phyloP scores from a whole-genome alignment of 371 early-diverging fungal genomes.

The Thermomucor indicae-seudaticae region DNA sequence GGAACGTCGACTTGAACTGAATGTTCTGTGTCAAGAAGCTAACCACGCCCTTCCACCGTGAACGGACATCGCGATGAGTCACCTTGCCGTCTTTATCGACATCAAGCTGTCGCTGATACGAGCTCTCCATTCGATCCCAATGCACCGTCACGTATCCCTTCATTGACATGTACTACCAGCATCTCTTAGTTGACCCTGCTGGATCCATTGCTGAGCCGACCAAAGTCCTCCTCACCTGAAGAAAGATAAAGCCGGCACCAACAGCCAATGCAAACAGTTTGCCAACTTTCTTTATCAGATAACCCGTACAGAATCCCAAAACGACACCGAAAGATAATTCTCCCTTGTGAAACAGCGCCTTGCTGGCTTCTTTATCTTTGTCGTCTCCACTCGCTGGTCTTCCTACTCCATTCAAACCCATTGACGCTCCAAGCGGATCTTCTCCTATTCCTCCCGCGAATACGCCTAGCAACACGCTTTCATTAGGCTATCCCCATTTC shows the following conservation, averaged over 20 bases:
- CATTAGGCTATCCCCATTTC: neutral
- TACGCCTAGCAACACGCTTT: neutral
- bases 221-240: conserved; percentile 44
- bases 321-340: conserved; percentile 44
- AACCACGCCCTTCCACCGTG: conserved; percentile 37
- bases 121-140: conserved; percentile 49
- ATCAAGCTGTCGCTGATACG: conserved; percentile 33
- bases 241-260: conserved; percentile 39
- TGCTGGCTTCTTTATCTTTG: conserved; percentile 2
- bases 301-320: conserved; percentile 47
- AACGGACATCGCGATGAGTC: conserved; percentile 34
- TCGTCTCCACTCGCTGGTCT: too few relatives aligned
- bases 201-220: too few relatives aligned
- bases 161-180: conserved; percentile 35
- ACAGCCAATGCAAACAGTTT: conserved; percentile 34
- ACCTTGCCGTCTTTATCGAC: conserved; percentile 50
- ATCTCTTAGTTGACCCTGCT: too few relatives aligned
- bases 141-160: conserved; percentile 55
- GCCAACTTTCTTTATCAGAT: conserved; percentile 41
- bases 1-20: conserved; percentile 58
- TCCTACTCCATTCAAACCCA: neutral
- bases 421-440: neutral
- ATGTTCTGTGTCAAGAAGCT: conserved; percentile 52
- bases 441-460: neutral
- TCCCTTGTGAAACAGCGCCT: conserved; percentile 25